Conservation (phyloP, 805 yeast species). For the Spathaspora sp. region DNA sequence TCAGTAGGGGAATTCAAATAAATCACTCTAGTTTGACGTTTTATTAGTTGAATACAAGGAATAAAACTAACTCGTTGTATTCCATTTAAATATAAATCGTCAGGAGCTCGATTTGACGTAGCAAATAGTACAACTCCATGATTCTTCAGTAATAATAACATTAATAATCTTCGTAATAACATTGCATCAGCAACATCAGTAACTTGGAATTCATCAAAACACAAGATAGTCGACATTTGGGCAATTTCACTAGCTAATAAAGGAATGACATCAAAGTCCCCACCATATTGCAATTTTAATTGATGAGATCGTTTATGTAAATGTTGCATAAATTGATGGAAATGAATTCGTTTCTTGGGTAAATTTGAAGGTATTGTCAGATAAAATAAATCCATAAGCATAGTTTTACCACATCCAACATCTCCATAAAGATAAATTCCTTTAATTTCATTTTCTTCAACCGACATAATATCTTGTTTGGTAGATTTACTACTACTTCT, state of each 20-base stretch:
- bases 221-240: conserved; percentile 67
- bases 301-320: conserved; percentile 85
- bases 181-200: conserved; percentile 99
- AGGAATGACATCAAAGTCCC: conserved; percentile 80
- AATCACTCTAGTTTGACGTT: conserved; percentile 70
- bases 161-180: conserved; percentile 76
- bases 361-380: conserved; percentile 75
- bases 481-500: not conserved
- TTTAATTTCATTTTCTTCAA: conserved; percentile 43
- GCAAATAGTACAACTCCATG: conserved; percentile 88
- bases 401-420: conserved; percentile 98
- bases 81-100: conserved; percentile 89
- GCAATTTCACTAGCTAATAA: conserved; percentile 81
- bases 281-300: conserved; percentile 56
- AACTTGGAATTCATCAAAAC: conserved; percentile 97
- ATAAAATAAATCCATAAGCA: conserved; percentile 96
- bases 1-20: conserved; percentile 89
- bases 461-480: not conserved
- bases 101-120: conserved; percentile 93
- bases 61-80: conserved; percentile 88
- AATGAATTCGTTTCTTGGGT: conserved; percentile 79
- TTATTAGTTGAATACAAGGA: conserved; percentile 84
- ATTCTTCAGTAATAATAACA: conserved; percentile 61
- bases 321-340: conserved; percentile 96
- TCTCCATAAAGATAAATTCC: conserved; percentile 96